Evolutionary conservation across 768 basidiomycete genomes (phyloP), one percentile per base, ranked within the genome.

Genomic region (Exsudoporus frostii): DNA sequence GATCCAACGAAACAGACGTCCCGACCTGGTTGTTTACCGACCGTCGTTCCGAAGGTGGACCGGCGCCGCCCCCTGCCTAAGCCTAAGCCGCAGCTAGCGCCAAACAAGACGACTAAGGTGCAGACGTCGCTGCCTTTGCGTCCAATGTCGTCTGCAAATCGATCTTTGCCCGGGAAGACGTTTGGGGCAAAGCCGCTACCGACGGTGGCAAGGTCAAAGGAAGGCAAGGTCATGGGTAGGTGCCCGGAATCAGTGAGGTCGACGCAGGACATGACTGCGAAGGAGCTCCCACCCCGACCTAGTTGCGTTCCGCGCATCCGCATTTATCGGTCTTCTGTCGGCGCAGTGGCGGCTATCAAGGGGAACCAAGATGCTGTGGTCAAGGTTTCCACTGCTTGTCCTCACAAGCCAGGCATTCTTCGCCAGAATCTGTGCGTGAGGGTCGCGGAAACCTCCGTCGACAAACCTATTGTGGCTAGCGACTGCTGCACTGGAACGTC

Each of bases 221-320:
- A 37, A 19, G 33, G 39, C 32, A 39, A 25, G 20, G 5, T 47
- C 7, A 7, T 7, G 32, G 3, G 22, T 13, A 8, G 25, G 19
- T 4, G 9, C 32, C 32, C n/a, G 14, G 14, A 1, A 15, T 5
- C 10, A 20, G 29, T 7, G n/a, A 29, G 14, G 8, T 17, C 20
- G 7, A 36, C 17, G 3, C 45, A 19, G 25, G 20, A 0, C 20
- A 24, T 17, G 5, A 9, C 13, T 10, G 5, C 17, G 30, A 24
- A 22, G 3, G 20, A 46, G 29, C 36, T 39, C 14, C 24, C 44
- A 1, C 39, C 49, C 2, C 38, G 56, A 9, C 45, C 49, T 0
- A 47, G 45, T 33, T 58, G 56, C 25, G 10, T 58, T 39, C 56
- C 49, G 3, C 9, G 36, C 11, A 7, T 14, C 5, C 40, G 30